Conservation (phyloP, 2,329 filamentous ascomycete species). For the Paecilomyces formosus region DNA sequence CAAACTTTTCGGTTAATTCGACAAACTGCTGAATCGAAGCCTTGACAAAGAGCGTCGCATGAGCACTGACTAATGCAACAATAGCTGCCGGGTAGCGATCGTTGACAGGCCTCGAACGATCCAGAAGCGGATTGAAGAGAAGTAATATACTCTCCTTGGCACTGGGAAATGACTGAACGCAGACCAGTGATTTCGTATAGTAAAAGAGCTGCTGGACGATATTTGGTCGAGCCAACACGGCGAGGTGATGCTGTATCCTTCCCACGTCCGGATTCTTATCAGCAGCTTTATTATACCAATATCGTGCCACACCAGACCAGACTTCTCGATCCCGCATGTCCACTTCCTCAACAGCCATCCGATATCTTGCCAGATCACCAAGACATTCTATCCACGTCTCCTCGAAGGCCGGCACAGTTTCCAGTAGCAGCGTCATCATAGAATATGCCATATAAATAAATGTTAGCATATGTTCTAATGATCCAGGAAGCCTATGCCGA, state of each 20-base stretch:
- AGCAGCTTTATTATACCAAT: constrained; percentile 80
- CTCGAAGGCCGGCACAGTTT: constrained; percentile 74
- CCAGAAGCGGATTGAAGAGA: constrained; percentile 46
- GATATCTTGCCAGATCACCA: constrained; percentile 75
- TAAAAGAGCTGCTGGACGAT: constrained; percentile 52
- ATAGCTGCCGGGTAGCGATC: constrained; percentile 31
- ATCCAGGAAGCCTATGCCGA: constrained; percentile 64
- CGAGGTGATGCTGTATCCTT: constrained; percentile 79
- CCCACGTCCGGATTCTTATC: constrained; percentile 69
- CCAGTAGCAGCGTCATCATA: constrained; percentile 80
- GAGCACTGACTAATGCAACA: constrained; percentile 45
- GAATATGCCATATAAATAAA: constrained; percentile 87
- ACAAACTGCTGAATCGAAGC: constrained; percentile 31
- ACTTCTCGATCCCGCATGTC: constrained; percentile 67
- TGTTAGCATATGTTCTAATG: constrained; percentile 79
- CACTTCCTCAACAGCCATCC: constrained; percentile 86
- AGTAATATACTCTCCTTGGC: constrained; percentile 51
- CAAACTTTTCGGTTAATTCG: constrained; percentile 31
- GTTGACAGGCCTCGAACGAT: constrained; percentile 23
- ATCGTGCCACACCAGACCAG: constrained; percentile 71
- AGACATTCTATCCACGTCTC: constrained; percentile 93
- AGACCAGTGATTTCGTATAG: constrained; percentile 52
- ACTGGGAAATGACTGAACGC: constrained; percentile 47
- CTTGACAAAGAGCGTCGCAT: constrained; percentile 42
- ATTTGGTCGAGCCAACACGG: constrained; percentile 55